These are phyloP conservation scores for Fusarium vanettenii DNA, from an alignment of 2,329 filamentous ascomycete genomes.

Conservation along the genomic window DNA sequence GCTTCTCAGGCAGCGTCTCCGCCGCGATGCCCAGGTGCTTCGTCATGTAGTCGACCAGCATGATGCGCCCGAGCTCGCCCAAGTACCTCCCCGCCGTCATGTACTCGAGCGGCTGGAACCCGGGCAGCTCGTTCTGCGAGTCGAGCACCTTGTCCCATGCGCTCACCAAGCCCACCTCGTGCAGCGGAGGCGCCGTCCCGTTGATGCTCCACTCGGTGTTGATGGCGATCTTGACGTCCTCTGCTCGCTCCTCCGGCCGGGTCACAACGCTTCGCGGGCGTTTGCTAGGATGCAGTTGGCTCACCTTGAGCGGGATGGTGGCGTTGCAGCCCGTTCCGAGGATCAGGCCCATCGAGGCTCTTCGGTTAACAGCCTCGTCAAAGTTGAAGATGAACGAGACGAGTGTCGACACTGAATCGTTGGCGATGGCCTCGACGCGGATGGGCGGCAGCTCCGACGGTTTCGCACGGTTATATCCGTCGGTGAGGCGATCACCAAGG, in stretches of 20 bases:
- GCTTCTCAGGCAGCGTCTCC: constrained; percentile 63
- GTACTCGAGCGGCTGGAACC: constrained; percentile 86
- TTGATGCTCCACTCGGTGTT: constrained; percentile 90
- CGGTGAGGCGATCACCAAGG: constrained; percentile 67
- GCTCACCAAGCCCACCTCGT: constrained; percentile 72
- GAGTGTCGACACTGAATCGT: constrained; percentile 83
- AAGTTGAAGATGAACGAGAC: constrained; percentile 81
- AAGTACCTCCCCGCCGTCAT: constrained; percentile 85
- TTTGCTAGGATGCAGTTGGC: constrained; percentile 73
- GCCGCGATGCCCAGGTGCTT: constrained; percentile 52
- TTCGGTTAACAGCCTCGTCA: constrained; percentile 68
- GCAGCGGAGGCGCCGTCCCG: constrained; percentile 76
- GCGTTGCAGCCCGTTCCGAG: constrained; percentile 86
- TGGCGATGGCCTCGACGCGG: constrained; percentile 80
- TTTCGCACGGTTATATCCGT: constrained; percentile 68
- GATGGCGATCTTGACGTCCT: constrained; percentile 75
- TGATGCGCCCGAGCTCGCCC: constrained; percentile 79
- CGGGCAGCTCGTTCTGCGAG: constrained; percentile 73
- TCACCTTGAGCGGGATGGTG: constrained; percentile 77
- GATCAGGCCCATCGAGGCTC: constrained; percentile 82
- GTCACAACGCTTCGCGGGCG: constrained; percentile 61
- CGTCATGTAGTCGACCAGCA: constrained; percentile 74
- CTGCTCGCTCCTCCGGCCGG: constrained; percentile 57
- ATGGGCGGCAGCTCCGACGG: constrained; percentile 68
- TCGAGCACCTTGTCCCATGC: constrained; percentile 78